phyloP scores from a whole-genome alignment of 2,329 filamentous ascomycete species.

The Fusarium sp. region DNA sequence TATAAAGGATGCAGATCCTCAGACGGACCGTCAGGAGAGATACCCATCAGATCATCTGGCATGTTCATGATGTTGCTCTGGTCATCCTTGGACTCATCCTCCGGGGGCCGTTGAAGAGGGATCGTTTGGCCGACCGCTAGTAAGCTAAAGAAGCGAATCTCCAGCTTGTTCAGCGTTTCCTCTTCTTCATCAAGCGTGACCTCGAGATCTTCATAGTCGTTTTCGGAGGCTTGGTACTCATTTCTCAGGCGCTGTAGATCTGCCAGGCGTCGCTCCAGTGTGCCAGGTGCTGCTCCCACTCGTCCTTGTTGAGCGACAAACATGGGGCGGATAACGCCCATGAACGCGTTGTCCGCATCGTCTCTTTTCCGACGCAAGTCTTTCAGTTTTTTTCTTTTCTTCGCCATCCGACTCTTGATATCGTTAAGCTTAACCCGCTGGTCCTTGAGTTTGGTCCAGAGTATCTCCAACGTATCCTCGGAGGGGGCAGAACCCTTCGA shows the following conservation, averaged over 20 bases:
- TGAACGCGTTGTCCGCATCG: constrained; percentile 58
- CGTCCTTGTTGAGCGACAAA: constrained; percentile 50
- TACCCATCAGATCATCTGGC: constrained; percentile 55
- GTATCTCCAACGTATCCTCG: constrained; percentile 52
- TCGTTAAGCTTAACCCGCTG: constrained; percentile 51
- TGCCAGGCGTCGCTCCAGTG: constrained; percentile 51
- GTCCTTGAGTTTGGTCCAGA: constrained; percentile 57
- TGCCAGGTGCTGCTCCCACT: constrained; percentile 38
- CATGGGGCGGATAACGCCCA: constrained; percentile 57
- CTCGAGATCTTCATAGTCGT: constrained; percentile 57
- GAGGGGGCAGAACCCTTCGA: constrained; percentile 41
- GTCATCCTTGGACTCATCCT: constrained; percentile 24
- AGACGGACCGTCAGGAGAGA: constrained; percentile 52
- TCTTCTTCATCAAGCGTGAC: constrained; percentile 55
- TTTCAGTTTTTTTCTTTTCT: constrained; percentile 52
- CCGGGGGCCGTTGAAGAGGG: constrained; percentile 13
- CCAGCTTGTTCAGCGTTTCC: constrained; percentile 54
- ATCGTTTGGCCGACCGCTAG: constrained; percentile 51
- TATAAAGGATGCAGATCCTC: constrained; percentile 66
- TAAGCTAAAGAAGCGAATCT: constrained; percentile 58
- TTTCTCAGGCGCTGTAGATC: constrained; percentile 57
- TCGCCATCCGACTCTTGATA: constrained; percentile 53
- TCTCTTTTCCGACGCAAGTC: constrained; percentile 53
- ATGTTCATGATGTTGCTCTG: constrained; percentile 39
- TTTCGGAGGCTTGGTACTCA: constrained; percentile 56